Evolutionary conservation across 106 monocot species (phyloP).

Genomic region (Dactylorhiza incarnata): DNA sequence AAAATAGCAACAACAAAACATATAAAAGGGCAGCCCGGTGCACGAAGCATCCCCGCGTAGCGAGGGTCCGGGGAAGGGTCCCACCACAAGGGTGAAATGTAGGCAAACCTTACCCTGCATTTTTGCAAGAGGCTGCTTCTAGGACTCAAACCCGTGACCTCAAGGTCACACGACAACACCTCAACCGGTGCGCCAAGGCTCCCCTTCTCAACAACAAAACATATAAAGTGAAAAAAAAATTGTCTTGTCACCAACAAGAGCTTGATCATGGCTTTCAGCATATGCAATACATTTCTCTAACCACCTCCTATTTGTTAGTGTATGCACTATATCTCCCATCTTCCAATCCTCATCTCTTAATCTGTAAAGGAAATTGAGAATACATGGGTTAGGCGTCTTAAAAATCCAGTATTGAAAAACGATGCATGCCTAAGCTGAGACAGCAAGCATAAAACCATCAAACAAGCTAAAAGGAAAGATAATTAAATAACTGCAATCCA

Average conservation of each 20-base stretch:
- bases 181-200: too few species aligned
- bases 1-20: not conserved
- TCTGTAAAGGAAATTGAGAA: constrained; percentile 23
- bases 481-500: not conserved
- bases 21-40: too few species aligned
- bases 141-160: too few species aligned
- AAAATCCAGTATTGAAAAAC: not conserved
- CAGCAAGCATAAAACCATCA: not conserved
- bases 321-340: constrained; percentile 91
- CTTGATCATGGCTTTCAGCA: constrained; percentile 99
- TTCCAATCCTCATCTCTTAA: constrained; percentile 78
- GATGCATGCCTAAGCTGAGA: not conserved
- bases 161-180: too few species aligned
- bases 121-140: too few species aligned
- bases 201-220: too few species aligned
- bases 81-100: too few species aligned
- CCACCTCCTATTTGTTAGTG: constrained; percentile 95
- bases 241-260: constrained; percentile 98
- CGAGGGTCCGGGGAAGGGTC: too few species aligned
- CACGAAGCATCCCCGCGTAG: too few species aligned
- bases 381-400: not conserved
- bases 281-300: constrained; percentile 88
- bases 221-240: constrained; percentile 21
- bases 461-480: not conserved
- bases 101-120: too few species aligned